phyloP scores from a whole-genome alignment of 2,329 filamentous ascomycete species.

The Thielaviopsis ethacetica region DNA sequence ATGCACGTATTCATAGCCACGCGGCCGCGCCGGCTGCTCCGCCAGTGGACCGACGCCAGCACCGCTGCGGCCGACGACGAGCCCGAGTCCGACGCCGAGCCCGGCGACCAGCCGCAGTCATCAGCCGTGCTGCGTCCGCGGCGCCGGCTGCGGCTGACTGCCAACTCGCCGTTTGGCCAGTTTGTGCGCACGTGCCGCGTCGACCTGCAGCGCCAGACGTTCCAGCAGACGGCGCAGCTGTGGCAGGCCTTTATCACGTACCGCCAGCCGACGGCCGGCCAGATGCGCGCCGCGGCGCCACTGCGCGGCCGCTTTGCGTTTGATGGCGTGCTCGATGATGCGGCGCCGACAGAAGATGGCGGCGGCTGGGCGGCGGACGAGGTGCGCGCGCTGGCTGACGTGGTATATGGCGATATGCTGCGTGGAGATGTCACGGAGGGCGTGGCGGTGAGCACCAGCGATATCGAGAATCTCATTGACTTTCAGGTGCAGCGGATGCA shows the following conservation, averaged over 20 bases:
- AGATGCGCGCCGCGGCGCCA: conserved; percentile 47
- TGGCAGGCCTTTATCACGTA: conserved; percentile 77
- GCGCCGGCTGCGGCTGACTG: conserved; percentile 45
- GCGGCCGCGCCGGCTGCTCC: conserved; percentile 1
- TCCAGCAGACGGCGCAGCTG: conserved; percentile 59
- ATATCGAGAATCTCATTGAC: conserved; percentile 65
- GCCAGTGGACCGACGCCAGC: background rate
- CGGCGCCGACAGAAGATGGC: conserved; percentile 32
- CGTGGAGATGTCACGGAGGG: conserved; percentile 24
- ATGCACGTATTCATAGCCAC: conserved; percentile 59
- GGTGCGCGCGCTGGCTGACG: conserved; percentile 28
- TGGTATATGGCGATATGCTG: conserved; percentile 37
- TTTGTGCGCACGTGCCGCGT: conserved; percentile 63
- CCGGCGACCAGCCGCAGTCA: conserved; percentile 32
- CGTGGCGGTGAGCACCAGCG: conserved; percentile 52
- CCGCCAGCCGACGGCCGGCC: conserved; percentile 53
- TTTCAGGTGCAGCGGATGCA: conserved; percentile 84
- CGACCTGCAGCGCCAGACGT: conserved; percentile 67
- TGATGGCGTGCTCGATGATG: conserved; percentile 38
- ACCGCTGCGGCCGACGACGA: conserved; percentile 38
- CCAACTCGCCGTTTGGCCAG: conserved; percentile 62
- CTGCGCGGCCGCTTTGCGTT: conserved; percentile 40
- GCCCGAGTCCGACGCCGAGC: conserved; percentile 32
- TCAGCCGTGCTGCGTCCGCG: conserved; percentile 20
- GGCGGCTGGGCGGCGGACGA: conserved; percentile 31